Percentiles rank a stretch among this genome's conserved stretches.
These are phyloP conservation scores for Elsinoe batatas DNA, from an alignment of 2,329 filamentous ascomycete genomes.

Conservation along the genomic window DNA sequence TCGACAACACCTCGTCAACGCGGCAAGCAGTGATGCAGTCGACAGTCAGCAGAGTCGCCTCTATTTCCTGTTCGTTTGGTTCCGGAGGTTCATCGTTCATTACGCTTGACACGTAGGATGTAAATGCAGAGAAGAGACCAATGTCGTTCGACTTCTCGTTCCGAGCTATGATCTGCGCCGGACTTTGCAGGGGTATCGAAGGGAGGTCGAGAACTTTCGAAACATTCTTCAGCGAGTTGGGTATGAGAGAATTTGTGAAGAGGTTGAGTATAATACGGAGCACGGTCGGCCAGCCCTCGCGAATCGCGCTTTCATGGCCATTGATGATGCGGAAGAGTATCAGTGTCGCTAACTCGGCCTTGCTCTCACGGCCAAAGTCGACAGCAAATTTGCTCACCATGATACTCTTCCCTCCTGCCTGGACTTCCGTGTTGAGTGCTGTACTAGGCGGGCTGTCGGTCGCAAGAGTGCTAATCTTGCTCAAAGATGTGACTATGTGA, in stretches of 20 bases:
- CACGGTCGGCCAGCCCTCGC: constrained; percentile 68
- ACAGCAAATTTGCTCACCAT: constrained; percentile 99
- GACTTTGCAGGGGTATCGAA: constrained; percentile 78
- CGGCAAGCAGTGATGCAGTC: constrained; percentile 89
- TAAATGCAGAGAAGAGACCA: constrained; percentile 86
- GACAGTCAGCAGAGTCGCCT: constrained; percentile 87
- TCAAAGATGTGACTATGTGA: constrained; percentile 81
- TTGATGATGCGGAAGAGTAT: constrained; percentile 90
- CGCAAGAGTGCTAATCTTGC: constrained; percentile 80
- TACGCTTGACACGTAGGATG: constrained; percentile 96
- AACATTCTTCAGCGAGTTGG: constrained; percentile 61
- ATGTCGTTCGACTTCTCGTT: constrained; percentile 67
- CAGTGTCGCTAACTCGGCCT: constrained; percentile 84
- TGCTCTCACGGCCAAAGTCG: constrained; percentile 85
- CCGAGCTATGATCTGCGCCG: constrained; percentile 86
- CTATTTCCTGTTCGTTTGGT: constrained; percentile 91
- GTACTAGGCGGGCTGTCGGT: constrained; percentile 70
- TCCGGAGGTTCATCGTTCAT: constrained; percentile 96
- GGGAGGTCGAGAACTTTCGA: constrained; percentile 60
- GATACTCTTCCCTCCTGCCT: constrained; percentile 80
- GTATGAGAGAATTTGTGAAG: constrained; percentile 88
- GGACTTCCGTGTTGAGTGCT: constrained; percentile 85
- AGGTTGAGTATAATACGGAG: constrained; percentile 89
- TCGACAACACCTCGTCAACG: constrained; percentile 70
- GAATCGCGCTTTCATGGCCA: constrained; percentile 69